Base-by-base conservation (phyloP, 169 alveolate genomes). In the Eimeria praecox region DNA sequence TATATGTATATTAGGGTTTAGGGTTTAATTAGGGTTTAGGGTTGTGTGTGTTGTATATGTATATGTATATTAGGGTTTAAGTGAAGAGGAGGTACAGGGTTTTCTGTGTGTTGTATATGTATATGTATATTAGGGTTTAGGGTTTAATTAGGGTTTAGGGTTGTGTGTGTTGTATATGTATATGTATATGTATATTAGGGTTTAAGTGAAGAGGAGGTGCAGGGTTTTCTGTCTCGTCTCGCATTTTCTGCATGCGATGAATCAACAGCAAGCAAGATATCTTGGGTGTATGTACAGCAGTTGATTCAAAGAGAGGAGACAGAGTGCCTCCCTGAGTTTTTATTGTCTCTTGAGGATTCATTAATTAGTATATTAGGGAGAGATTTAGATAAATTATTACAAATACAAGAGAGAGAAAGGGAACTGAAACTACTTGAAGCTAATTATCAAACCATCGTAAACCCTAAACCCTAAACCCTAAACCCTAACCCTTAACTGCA, bases 221-320 rank as follows among this genome's bases (percentile, higher is more conserved):
- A 90, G 46, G 73, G 62, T 35, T 90, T 90, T 73, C 89, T 90
- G 77, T 69, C 89, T 52, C 71, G 88, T 18, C n/a, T 90, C 38
- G 52, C 94, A 6, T 64, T 88, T 30, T 85, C 94, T 44, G 80
- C 85, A 1, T 86, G 44, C 3, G 87, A 42, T 59, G 42, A 35
- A 20, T 46, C 33, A 30, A 38, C 14, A 27, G 86, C 71, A 35
- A 46, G n/a, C n/a, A n/a, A n/a, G 42, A 16, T 46, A 38, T 77
- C 88, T 3, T 80, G 90, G 90, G 35, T 62, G 2, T 9, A 27
- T 14, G 42, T 90, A 64, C 95, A 90, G 77, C 56, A 90, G 71
- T 62, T 90, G 75, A 49, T 90, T 38, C 95, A 90, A 89, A 88
- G 49, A 30, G 95, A 90, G 59, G 95, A 90, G 77, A 71, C 77